A percentile compares a stretch with the other conserved stretches of the same genome.
Conservation (phyloP, 78 protist species). For the Isochrysis galbana region DNA sequence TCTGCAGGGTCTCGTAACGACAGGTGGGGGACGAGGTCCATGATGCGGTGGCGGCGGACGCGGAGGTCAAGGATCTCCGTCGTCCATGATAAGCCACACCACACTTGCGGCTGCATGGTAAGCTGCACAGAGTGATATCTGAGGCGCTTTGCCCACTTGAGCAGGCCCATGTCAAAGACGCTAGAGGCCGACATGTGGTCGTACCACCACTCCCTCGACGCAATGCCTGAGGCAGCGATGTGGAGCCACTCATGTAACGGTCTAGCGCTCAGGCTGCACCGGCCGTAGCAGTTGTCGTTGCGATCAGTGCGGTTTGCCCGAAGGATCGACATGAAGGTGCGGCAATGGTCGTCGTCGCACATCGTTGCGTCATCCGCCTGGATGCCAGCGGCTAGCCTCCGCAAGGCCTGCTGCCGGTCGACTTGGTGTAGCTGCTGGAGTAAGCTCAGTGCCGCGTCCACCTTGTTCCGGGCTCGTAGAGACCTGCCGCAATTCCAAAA, state of each 20-base stretch:
- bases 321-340: background rate
- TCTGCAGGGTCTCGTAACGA: background rate
- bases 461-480: background rate
- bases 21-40: background rate
- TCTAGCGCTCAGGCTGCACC: background rate
- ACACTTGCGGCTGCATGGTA: conserved; percentile 10
- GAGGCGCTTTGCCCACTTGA: background rate
- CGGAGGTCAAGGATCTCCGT: background rate
- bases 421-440: background rate
- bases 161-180: background rate
- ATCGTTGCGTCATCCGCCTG: background rate
- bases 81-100: background rate
- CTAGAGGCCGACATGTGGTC: background rate
- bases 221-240: background rate
- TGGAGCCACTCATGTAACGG: background rate
- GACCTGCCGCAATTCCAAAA: background rate
- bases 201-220: background rate
- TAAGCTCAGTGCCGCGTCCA: background rate
- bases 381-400: background rate
- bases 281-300: background rate
- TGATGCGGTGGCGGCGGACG: background rate
- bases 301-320: background rate
- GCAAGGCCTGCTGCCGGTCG: background rate
- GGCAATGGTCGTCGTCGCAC: background rate
- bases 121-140: background rate